Evolutionary conservation across 495 filamentous ascomycete species (phyloP).

Genomic region (Cercophora scortea): DNA sequence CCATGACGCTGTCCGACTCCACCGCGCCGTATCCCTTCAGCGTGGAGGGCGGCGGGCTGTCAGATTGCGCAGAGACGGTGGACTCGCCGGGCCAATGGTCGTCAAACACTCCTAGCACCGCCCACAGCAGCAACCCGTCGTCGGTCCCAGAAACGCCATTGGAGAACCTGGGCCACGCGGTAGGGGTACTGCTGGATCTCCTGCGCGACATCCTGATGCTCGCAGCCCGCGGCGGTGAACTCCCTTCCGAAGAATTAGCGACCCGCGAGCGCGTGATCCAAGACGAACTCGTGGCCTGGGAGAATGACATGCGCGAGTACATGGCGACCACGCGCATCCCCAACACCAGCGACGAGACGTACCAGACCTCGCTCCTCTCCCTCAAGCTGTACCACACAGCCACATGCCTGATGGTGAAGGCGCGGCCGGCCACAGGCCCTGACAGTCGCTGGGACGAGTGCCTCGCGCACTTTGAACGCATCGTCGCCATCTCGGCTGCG

Average conservation of each 20-base stretch:
- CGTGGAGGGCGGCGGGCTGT: neutral
- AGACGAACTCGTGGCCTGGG: neutral
- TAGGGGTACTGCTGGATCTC: neutral
- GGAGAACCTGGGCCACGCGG: neutral
- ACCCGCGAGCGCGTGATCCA: neutral
- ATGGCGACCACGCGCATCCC: neutral
- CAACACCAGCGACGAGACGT: neutral
- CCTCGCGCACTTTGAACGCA: slow-evolving; percentile 2
- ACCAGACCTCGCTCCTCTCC: neutral
- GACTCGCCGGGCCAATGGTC: neutral
- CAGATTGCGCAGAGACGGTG: no score
- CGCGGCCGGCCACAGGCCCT: slow-evolving; percentile 1
- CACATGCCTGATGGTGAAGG: neutral
- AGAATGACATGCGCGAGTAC: neutral
- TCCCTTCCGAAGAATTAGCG: neutral
- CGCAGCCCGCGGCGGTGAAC: neutral
- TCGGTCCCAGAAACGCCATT: neutral
- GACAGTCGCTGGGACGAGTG: slow-evolving; percentile 7
- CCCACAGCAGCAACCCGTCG: neutral
- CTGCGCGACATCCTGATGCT: neutral
- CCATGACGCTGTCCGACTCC: neutral
- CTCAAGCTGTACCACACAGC: slow-evolving; percentile 9
- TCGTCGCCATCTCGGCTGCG: slow-evolving; percentile 2
- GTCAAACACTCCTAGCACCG: neutral
- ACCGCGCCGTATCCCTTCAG: neutral